Percentiles rank a stretch among this genome's conserved stretches.
These are phyloP conservation scores for Annulohypoxylon maeteangense DNA, from an alignment of 495 filamentous ascomycete genomes.

Conservation along the genomic window DNA sequence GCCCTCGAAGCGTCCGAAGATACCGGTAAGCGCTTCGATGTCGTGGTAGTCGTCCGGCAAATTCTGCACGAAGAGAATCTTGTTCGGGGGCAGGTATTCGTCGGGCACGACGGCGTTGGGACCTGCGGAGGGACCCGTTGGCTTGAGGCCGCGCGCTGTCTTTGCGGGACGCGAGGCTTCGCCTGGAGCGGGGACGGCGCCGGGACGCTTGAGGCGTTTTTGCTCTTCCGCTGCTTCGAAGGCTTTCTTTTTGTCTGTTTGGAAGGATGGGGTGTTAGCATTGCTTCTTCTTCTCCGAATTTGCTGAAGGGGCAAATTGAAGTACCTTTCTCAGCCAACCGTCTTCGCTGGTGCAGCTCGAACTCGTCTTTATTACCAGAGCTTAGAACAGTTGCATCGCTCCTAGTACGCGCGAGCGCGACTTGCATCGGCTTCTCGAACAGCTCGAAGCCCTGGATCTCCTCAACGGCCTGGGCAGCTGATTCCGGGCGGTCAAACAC, in stretches of 20 bases:
- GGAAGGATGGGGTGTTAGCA: background rate
- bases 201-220: conserved; percentile 82
- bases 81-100: conserved; percentile 97
- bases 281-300: background rate
- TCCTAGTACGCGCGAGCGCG: conserved; percentile 83
- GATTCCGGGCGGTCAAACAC: conserved; percentile 85
- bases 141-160: conserved; percentile 81
- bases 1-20: conserved; percentile 92
- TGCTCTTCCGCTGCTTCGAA: conserved; percentile 82
- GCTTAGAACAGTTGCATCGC: conserved; percentile 84
- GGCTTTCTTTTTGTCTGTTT: conserved; percentile 88
- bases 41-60: conserved; percentile 87
- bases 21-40: conserved; percentile 77
- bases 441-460: conserved; percentile 92
- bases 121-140: conserved; percentile 57
- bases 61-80: conserved; percentile 95
- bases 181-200: conserved; percentile 60
- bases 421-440: conserved; percentile 93
- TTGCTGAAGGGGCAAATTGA: conserved; percentile 25
- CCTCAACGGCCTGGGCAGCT: conserved; percentile 83
- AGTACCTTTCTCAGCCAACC: conserved; percentile 91
- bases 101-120: conserved; percentile 84
- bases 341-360: conserved; percentile 84
- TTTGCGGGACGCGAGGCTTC: conserved; percentile 74
- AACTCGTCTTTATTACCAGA: conserved; percentile 82